A percentile compares a stretch with the other conserved stretches of the same genome.
Evolutionary conservation across 23 red algal species (phyloP).

Genomic region (Gracilariopsis chorda): DNA sequence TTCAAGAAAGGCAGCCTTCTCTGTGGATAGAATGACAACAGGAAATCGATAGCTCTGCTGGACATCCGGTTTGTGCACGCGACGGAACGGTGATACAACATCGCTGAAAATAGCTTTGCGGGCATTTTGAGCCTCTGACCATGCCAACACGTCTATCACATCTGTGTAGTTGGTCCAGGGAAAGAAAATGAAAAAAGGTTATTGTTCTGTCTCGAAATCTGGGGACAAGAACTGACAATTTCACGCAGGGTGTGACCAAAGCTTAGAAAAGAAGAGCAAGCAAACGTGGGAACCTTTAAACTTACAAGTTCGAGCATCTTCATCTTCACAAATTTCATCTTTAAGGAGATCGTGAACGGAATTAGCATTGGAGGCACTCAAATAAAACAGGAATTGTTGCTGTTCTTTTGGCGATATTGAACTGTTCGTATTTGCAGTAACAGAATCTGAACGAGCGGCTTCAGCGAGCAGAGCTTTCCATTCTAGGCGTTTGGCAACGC

Average conservation of each 20-base stretch:
- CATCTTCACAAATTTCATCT: slow-evolving; percentile 4
- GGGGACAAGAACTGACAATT: too few species aligned
- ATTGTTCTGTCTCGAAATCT: too few species aligned
- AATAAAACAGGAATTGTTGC: background rate
- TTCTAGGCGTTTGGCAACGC: background rate
- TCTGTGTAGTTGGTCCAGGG: too few species aligned
- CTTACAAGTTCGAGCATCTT: background rate
- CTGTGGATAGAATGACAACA: background rate
- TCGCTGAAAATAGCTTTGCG: background rate
- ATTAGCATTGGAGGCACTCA: background rate
- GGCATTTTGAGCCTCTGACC: background rate
- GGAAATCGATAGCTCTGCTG: background rate
- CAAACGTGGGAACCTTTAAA: background rate
- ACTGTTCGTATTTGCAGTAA: background rate
- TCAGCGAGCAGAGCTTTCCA: background rate
- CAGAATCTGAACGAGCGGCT: background rate
- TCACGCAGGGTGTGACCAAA: too few species aligned
- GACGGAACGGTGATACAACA: background rate
- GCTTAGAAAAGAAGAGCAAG: background rate
- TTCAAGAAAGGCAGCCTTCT: background rate
- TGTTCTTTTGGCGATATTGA: background rate
- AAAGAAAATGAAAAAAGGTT: too few species aligned
- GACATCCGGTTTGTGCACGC: background rate
- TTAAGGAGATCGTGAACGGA: background rate
- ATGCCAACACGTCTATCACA: background rate